Evolutionary conservation across 1,284 basidiomycete species (phyloP), one percentile per base, ranked within the genome.

Genomic region (Ceratorhiza oryzae-sativae): DNA sequence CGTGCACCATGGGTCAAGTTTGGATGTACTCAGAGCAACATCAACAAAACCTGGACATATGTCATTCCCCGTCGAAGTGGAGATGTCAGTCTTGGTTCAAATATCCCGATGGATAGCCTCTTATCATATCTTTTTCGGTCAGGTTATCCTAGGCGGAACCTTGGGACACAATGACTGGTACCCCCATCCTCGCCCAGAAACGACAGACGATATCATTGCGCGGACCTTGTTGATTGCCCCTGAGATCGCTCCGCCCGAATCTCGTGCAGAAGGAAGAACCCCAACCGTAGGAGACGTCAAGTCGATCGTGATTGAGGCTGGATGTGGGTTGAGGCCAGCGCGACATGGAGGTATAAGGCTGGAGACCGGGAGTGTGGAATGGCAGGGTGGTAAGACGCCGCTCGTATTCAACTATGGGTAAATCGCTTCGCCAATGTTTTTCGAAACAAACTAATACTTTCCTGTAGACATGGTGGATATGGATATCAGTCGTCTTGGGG

Each of bases 401-500:
- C 71, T 85, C 36, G 80, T 85, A 0, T 80, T 83, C 75, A 84
- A 86, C 77, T 85, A 86, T 74, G 84, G 84, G 83, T 84, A 62
- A 75, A 82, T 77, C 6, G 6, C 13, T 6, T 3, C 15, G 42
- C 9, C 15, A 18, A 18, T 10, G 3, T 8, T 3, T 45, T 45
- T 45, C 42, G n/a, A 9, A 8, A 8, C n/a, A n/a, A 18, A 18
- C 18, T 45, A 18, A 45, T 45, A 12, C 9, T 53, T 53, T 25
- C 5, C 4, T 10, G 34, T 73, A 87, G 85, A 45, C 86, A 86
- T 76, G 86, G 86, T 23, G 86, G 88, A 2, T 85, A 85, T 73
- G 90, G 90, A 2, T 92, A 86, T 77, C 88, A 90, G 75, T 83
- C 85, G 18, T 90, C 88, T 0, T 92, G 90, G 89, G 90, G 88